Percentiles rank a stretch among this genome's conserved stretches.
Evolutionary conservation across 306 rosid genomes (phyloP).

Genomic region (Citrullus colocynthis): DNA sequence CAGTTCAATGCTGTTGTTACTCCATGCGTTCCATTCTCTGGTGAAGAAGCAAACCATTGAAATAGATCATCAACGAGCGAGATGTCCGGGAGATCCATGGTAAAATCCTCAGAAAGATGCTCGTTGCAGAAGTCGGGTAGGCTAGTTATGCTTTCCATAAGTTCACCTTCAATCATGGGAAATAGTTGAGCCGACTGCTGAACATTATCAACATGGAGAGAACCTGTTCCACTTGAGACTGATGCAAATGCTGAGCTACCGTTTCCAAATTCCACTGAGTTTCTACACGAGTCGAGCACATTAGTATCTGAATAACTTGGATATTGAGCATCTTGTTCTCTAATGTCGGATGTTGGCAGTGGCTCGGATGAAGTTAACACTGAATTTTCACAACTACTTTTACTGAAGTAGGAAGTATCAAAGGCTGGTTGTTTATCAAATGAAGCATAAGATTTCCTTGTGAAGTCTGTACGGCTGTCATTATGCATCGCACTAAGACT

Average conservation of each 20-base stretch:
- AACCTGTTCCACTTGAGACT: not conserved
- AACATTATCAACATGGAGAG: not conserved
- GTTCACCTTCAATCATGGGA: slow-evolving; percentile 5
- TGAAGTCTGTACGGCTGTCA: slow-evolving; percentile 12
- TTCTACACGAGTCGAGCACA: slow-evolving; percentile 15
- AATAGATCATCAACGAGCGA: slow-evolving; percentile 42
- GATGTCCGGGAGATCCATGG: slow-evolving; percentile 26
- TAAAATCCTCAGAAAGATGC: slow-evolving; percentile 22
- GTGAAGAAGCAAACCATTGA: slow-evolving; percentile 44
- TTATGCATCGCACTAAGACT: slow-evolving; percentile 12
- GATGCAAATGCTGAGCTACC: not conserved
- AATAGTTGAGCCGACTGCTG: not conserved
- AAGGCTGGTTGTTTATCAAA: not conserved
- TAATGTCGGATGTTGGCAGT: slow-evolving; percentile 17
- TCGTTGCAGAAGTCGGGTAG: slow-evolving; percentile 17
- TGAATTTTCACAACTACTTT: slow-evolving; percentile 28
- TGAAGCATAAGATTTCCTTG: slow-evolving; percentile 19
- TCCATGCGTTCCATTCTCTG: slow-evolving; percentile 16
- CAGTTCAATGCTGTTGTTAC: slow-evolving; percentile 11
- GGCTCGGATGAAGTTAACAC: slow-evolving; percentile 29
- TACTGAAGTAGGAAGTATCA: slow-evolving; percentile 6
- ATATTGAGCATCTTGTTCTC: slow-evolving; percentile 20
- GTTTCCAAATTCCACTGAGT: slow-evolving; percentile 6
- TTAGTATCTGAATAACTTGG: slow-evolving; percentile 10
- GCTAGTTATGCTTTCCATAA: slow-evolving; percentile 10